A percentile compares a stretch with the other conserved stretches of the same genome.
These are phyloP conservation scores for Fraxinus baroniana DNA, from an alignment of 305 asterid genomes.

Conservation along the genomic window DNA sequence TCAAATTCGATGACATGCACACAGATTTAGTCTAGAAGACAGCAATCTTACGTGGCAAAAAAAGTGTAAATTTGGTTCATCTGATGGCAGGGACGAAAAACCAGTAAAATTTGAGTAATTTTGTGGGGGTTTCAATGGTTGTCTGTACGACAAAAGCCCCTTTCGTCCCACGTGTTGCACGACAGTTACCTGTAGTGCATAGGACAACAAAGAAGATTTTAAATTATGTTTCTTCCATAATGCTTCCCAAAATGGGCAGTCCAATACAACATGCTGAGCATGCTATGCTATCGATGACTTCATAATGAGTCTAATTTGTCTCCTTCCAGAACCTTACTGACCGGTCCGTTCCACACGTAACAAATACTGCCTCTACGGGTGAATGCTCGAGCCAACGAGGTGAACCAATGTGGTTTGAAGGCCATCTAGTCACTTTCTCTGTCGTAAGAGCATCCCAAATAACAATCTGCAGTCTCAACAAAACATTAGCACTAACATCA, in stretches of 20 bases:
- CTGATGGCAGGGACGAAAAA: background rate
- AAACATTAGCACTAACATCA: background rate
- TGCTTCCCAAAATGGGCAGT: background rate
- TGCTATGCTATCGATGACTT: background rate
- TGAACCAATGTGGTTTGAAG: constrained; percentile 67
- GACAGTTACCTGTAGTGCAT: background rate
- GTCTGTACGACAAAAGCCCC: background rate
- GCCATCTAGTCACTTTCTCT: constrained; percentile 76
- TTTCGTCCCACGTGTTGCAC: background rate
- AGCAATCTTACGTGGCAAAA: background rate
- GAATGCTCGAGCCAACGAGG: constrained; percentile 91
- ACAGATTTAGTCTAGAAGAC: background rate
- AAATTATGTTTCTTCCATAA: too few species aligned
- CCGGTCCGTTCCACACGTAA: constrained; percentile 70
- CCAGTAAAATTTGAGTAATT: background rate
- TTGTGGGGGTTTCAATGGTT: background rate
- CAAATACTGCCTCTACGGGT: constrained; percentile 64
- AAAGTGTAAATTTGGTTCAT: background rate
- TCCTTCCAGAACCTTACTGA: constrained; percentile 74
- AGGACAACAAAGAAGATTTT: background rate
- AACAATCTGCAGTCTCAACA: constrained; percentile 46
- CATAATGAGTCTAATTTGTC: constrained; percentile 15
- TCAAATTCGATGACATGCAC: background rate
- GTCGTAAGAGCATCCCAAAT: constrained; percentile 77
- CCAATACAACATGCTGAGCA: background rate